Percentiles rank a stretch among this genome's conserved stretches.
Conservation (phyloP, 163 green algal genomes). For the Chlorella variabilis region DNA sequence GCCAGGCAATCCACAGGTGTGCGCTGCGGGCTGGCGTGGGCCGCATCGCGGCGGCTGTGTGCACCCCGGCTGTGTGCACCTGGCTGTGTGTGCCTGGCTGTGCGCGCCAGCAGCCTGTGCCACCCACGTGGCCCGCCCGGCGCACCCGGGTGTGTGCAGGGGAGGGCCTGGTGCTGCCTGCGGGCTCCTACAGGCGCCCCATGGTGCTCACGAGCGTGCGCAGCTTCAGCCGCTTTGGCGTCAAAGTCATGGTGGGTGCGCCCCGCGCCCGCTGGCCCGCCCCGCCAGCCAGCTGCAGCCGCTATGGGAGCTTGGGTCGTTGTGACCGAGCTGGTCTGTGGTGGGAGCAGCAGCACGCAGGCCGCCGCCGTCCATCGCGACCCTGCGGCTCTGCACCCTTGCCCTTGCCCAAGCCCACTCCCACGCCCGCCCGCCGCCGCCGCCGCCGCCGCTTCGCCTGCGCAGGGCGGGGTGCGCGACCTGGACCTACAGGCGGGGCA, state of each 20-base stretch:
- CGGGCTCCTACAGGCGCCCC: constrained; percentile 14
- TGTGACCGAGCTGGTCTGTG: too few species aligned
- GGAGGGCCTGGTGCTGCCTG: constrained; percentile 32
- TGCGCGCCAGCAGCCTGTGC: background rate
- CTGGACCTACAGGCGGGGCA: constrained; percentile 27
- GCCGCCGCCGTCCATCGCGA: too few species aligned
- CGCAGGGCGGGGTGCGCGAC: constrained; percentile 14
- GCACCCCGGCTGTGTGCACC: too few species aligned
- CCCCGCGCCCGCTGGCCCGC: background rate
- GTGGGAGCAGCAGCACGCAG: too few species aligned
- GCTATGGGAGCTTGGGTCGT: background rate
- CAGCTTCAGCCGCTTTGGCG: constrained; percentile 17
- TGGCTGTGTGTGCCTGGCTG: too few species aligned
- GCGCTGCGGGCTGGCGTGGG: background rate
- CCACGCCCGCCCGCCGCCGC: too few species aligned
- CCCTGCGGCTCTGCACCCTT: too few species aligned
- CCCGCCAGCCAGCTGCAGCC: background rate
- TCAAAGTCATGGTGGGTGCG: constrained; percentile 27
- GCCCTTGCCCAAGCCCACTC: too few species aligned
- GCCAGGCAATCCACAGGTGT: background rate
- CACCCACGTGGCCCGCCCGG: too few species aligned
- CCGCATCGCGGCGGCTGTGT: too few species aligned
- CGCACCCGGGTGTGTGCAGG: background rate
- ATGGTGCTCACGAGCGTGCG: constrained; percentile 23
- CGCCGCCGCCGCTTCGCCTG: too few species aligned